Evolutionary conservation across 2,329 filamentous ascomycete genomes (phyloP).

Genomic region (Aspergillus neotritici): DNA sequence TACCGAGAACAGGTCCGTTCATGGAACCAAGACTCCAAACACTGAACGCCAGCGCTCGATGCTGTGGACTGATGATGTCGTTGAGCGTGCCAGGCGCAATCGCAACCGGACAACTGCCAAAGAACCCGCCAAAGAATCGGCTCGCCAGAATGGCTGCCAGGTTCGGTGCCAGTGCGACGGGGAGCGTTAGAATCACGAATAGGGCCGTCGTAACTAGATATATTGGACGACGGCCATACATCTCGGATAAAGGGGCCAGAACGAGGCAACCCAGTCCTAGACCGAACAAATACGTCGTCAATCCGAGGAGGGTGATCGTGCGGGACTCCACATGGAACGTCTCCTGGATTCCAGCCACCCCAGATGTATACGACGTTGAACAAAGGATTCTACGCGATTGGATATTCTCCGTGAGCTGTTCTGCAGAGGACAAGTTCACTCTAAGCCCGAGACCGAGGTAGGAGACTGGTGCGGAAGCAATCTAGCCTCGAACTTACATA

Average conservation of each 20-base stretch:
- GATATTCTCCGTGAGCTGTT: background rate
- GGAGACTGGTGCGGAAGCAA: background rate
- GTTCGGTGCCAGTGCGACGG: conserved; percentile 54
- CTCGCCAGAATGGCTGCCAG: conserved; percentile 13
- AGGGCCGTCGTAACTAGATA: conserved; percentile 58
- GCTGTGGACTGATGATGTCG: conserved; percentile 67
- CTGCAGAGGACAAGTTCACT: no score
- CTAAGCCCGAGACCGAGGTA: no score
- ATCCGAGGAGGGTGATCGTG: conserved; percentile 58
- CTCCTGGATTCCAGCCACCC: conserved; percentile 59
- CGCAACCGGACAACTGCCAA: conserved; percentile 66
- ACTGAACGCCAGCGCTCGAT: conserved; percentile 70
- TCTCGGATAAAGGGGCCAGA: conserved; percentile 55
- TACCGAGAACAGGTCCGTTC: conserved; percentile 53
- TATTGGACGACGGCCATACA: conserved; percentile 38
- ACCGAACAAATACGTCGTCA: conserved; percentile 69
- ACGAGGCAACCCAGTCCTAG: conserved; percentile 61
- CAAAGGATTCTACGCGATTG: conserved; percentile 48
- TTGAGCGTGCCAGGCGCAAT: conserved; percentile 72
- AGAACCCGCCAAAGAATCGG: conserved; percentile 37
- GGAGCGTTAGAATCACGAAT: conserved; percentile 61
- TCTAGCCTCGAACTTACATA: conserved; percentile 8
- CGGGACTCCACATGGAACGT: conserved; percentile 55
- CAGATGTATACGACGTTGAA: conserved; percentile 65
- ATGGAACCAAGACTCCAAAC: conserved; percentile 71